phyloP scores from a whole-genome alignment of 139 green algal species.

The Chlorella vulgaris region DNA sequence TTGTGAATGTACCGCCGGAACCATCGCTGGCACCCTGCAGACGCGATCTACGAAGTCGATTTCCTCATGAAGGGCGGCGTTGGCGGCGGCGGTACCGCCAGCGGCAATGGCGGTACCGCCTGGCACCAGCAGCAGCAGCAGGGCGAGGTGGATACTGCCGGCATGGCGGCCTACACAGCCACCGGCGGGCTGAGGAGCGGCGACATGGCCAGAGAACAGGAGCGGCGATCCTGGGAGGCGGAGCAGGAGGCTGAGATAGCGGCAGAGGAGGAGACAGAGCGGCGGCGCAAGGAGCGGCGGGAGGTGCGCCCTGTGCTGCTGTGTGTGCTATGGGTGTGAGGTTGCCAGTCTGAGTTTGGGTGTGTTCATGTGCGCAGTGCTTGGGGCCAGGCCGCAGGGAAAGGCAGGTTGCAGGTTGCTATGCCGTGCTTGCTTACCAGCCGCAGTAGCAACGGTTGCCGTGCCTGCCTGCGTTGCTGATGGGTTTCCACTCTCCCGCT shows the following conservation, averaged over 20 bases:
- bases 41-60: slow-evolving; percentile 80
- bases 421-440: no score
- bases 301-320: background rate
- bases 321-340: background rate
- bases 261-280: slow-evolving; percentile 2
- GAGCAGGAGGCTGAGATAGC: slow-evolving; percentile 35
- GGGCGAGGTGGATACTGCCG: slow-evolving; percentile 38
- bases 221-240: slow-evolving; percentile 62
- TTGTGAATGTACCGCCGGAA: background rate
- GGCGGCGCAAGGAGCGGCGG: slow-evolving; percentile 36
- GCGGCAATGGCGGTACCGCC: background rate
- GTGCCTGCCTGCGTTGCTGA: no score
- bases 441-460: no score
- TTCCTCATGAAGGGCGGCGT: slow-evolving; percentile 74
- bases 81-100: no score
- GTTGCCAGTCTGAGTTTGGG: background rate
- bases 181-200: slow-evolving; percentile 56
- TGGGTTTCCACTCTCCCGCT: no score
- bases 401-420: no score
- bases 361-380: no score
- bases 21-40: slow-evolving; percentile 16
- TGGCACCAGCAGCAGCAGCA: background rate
- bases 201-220: slow-evolving; percentile 64
- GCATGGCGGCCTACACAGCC: slow-evolving; percentile 20
- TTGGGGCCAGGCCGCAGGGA: no score